Base-by-base conservation (phyloP, 2,329 filamentous ascomycete species). In the Cytospora paraplurivora region DNA sequence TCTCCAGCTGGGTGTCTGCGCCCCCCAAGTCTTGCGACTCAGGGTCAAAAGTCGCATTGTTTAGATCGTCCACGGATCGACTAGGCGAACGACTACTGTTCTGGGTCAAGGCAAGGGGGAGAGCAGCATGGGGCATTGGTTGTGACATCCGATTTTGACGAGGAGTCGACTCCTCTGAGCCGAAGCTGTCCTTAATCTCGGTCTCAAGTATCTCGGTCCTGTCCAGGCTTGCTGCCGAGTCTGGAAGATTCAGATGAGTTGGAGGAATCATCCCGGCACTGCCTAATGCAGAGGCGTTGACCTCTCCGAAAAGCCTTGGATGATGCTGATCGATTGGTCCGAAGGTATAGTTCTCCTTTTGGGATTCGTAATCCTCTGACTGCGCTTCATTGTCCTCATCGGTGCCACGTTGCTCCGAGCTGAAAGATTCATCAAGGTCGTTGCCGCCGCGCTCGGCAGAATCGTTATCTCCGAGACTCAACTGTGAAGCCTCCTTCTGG, bases 301-400 rank as follows among this genome's bases (percentile, higher is more conserved):
- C 80, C 66, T 86, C 84, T 2, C 84, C 84, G 70, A 85, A 86
- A 1, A 86, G 72, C 11, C 78, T 77, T 3, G 74, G 78, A 3
- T 72, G 74, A 6, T 74, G 76, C 13, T 70, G 68, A 21, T 67
- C 72, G 41, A 49, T 37, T 50, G 73, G 86, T 76, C 87, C 87
- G 54, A 90, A 86, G 74, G 89, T 89, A 56, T 85, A 84, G 8
- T 91, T 93, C 73, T 93, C 90, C 70, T 92, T 92, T 73, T 93
- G 91, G 5, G 89, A 92, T 65, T 92, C 89, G 68, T 90, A 82
- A 56, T 76, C 77, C 62, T 77, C 76, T 2, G 80, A 71, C 11
- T 77, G 69, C 50, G 79, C 77, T 17, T 75, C 73, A 11, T 78
- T 75, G 35, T 71, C 70, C 65, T 59, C 72, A 13, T 70, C 72